Evolutionary conservation across 257 asterid species (phyloP), one percentile per base, ranked within the genome.

Genomic region (Ilex aquifolium): DNA sequence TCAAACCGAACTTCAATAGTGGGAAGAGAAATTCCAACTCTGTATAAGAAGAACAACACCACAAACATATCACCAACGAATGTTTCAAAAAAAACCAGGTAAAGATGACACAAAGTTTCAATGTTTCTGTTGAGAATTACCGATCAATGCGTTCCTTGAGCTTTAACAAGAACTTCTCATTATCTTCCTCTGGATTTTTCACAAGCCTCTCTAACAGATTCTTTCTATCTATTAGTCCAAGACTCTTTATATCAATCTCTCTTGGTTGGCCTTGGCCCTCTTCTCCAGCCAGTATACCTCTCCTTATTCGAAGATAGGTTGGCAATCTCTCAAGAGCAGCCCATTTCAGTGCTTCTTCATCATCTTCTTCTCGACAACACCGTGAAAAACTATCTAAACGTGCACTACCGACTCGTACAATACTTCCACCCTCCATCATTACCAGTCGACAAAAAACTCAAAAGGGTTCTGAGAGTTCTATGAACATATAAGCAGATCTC

Each of bases 271-370:
- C 27, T 15, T 74, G 74, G 0, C 96, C 97, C 55, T 81, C 61
- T 40, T 69, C 85, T 65, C 72, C 91, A 16, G 77, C 65, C 2
- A 85, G 78, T 31, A 91, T 74, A 12, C 95, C 97, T 72, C 88
- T 80, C 65, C 79, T 66, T 61, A 91, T 69, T 32, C 96, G 86
- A 29, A 83, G 79, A 72, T 80, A 72, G 0, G 97, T 91, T 0
- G 97, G 96, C 13, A 91, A 88, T 58, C 77, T 88, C 73, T 91
- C 96, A 60, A 88, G 57, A 17, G 96, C 85, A 7, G 97, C 97
- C 97, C 96, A 90, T 65, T 74, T 88, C 60, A 91, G 67, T 2
- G 97, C 95, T 46, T 88, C 97, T 61, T 91, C 97, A 63, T 91
- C 96, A 31, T 88, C 87, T 3, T 31, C 82, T 31, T 84, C 95